These are phyloP conservation scores for Penicillium cosmopolitanum DNA, from an alignment of 495 filamentous ascomycete species.

Conservation along the genomic window DNA sequence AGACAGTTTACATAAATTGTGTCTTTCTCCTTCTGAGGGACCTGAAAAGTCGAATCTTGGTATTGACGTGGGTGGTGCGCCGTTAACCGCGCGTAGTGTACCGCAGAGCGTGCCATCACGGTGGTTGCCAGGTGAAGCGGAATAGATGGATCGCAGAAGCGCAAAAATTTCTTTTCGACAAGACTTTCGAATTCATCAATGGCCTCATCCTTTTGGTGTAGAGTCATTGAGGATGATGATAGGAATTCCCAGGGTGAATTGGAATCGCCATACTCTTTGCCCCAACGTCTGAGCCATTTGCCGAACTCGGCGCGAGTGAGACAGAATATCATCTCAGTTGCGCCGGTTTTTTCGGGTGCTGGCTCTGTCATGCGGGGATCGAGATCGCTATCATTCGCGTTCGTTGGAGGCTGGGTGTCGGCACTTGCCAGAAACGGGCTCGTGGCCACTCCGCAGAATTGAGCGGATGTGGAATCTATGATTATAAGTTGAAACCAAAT, in stretches of 20 bases:
- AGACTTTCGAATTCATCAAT: constrained; percentile 40
- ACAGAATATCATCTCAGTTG: constrained; percentile 72
- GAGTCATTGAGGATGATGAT: constrained; percentile 34
- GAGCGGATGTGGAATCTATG: constrained; percentile 38
- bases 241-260: constrained; percentile 40
- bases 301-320: constrained; percentile 52
- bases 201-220: constrained; percentile 51
- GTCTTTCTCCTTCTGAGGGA: constrained; percentile 42
- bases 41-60: constrained; percentile 24
- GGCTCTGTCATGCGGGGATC: constrained; percentile 58
- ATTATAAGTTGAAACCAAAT: constrained; percentile 45
- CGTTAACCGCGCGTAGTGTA: constrained; percentile 38
- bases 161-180: constrained; percentile 51
- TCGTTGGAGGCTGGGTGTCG: constrained; percentile 48
- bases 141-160: constrained; percentile 62
- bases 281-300: constrained; percentile 44
- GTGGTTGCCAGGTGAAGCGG: constrained; percentile 61
- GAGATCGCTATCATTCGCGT: constrained; percentile 62
- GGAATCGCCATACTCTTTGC: constrained; percentile 22
- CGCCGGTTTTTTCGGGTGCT: constrained; percentile 54
- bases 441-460: constrained; percentile 35
- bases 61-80: constrained; percentile 50
- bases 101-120: constrained; percentile 44
- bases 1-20: constrained; percentile 42
- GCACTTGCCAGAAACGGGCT: constrained; percentile 18